phyloP scores from a whole-genome alignment of 805 yeast species.

The Candida jianshihensis region DNA sequence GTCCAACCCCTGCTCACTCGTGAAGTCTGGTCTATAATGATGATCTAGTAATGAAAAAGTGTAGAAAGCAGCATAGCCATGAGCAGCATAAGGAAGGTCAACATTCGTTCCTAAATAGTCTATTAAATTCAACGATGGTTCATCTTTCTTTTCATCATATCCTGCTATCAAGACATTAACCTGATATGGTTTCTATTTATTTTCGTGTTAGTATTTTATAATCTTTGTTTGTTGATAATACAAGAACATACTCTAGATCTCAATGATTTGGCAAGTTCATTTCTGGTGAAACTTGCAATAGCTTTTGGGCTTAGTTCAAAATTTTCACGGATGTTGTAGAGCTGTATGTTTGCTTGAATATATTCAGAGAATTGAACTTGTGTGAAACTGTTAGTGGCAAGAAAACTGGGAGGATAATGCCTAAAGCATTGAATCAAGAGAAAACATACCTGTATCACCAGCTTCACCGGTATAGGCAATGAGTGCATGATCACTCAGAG shows the following conservation, averaged over 20 bases:
- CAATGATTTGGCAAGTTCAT: slow-evolving; percentile 77
- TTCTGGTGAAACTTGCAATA: slow-evolving; percentile 82
- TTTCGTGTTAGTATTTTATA: not conserved
- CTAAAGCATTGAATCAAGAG: not conserved
- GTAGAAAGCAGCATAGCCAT: slow-evolving; percentile 97
- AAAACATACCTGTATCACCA: slow-evolving; percentile 68
- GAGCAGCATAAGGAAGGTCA: slow-evolving; percentile 92
- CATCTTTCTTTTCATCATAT: slow-evolving; percentile 48
- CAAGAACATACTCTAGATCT: slow-evolving; percentile 61
- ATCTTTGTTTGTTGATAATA: not conserved
- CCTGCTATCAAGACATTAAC: slow-evolving; percentile 90
- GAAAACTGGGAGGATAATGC: too few species aligned
- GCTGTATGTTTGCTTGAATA: slow-evolving; percentile 85
- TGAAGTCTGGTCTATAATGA: slow-evolving; percentile 75
- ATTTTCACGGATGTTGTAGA: slow-evolving; percentile 80
- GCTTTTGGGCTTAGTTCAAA: slow-evolving; percentile 79
- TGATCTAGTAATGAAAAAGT: slow-evolving; percentile 85
- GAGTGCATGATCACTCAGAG: slow-evolving; percentile 65
- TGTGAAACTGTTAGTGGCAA: slow-evolving; percentile 9
- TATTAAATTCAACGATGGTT: slow-evolving; percentile 76
- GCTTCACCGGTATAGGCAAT: slow-evolving; percentile 93
- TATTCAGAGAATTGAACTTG: slow-evolving; percentile 85
- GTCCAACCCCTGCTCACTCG: slow-evolving; percentile 69
- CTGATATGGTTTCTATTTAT: slow-evolving; percentile 74
- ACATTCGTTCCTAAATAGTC: slow-evolving; percentile 92